These are phyloP conservation scores for Epichloe uncinata DNA, from an alignment of 2,329 filamentous ascomycete species.

Conservation along the genomic window DNA sequence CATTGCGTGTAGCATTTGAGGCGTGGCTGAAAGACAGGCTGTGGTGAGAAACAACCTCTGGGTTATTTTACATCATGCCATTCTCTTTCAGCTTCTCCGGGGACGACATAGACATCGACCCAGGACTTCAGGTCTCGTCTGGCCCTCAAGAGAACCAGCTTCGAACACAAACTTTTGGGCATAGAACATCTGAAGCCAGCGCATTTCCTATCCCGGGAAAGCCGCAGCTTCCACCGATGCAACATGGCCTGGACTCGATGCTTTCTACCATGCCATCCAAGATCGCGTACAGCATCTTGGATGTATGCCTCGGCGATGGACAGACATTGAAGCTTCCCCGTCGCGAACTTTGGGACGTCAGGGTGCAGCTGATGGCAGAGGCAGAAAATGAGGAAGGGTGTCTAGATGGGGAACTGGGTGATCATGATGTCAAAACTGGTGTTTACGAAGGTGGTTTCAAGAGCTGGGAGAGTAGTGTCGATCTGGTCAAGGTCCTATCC, in stretches of 20 bases:
- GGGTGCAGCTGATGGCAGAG: constrained; percentile 68
- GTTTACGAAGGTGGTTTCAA: constrained; percentile 84
- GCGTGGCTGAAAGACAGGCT: not conserved
- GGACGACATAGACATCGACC: constrained; percentile 45
- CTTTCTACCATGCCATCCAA: constrained; percentile 55
- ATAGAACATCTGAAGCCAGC: constrained; percentile 17
- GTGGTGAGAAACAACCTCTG: no score
- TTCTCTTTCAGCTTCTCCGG: constrained; percentile 51
- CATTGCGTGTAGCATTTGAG: not conserved
- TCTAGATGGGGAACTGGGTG: constrained; percentile 37
- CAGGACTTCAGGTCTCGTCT: constrained; percentile 2
- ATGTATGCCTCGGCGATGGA: constrained; percentile 43
- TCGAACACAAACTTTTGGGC: constrained; percentile 8
- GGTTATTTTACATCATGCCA: constrained; percentile 20
- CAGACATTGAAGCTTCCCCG: constrained; percentile 46
- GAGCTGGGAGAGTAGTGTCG: constrained; percentile 77
- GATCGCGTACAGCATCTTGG: constrained; percentile 53
- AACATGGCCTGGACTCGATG: constrained; percentile 37
- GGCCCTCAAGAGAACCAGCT: constrained; percentile 7
- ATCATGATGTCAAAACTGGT: constrained; percentile 65
- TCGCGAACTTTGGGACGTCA: constrained; percentile 69
- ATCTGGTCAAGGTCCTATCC: constrained; percentile 58
- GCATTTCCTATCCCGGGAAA: constrained; percentile 52
- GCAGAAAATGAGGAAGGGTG: constrained; percentile 33
- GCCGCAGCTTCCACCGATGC: constrained; percentile 40